phyloP scores from a whole-genome alignment of 805 yeast species.

The Zygoascus ofunaensis region DNA sequence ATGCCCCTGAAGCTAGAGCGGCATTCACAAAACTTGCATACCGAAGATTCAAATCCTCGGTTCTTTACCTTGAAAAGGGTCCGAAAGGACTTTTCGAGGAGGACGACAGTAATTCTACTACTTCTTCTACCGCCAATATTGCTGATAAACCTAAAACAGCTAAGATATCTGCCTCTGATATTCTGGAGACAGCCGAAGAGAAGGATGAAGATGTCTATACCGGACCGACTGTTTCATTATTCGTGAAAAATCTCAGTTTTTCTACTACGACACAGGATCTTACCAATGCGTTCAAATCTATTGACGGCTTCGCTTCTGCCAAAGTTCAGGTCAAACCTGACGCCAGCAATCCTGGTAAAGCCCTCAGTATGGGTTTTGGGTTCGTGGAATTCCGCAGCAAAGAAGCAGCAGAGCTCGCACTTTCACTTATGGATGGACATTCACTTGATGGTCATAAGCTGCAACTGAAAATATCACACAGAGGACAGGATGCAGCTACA shows the following conservation, averaged over 20 bases:
- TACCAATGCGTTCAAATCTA: conserved; percentile 50
- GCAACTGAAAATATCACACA: conserved; percentile 79
- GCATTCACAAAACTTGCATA: conserved; percentile 85
- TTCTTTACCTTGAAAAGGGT: conserved; percentile 87
- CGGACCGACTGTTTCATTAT: conserved; percentile 53
- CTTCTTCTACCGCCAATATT: neutral
- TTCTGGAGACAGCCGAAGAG: conserved; percentile 29
- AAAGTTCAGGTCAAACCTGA: conserved; percentile 83
- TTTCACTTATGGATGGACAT: conserved; percentile 61
- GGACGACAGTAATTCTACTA: conserved; percentile 33
- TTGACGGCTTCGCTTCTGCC: conserved; percentile 75
- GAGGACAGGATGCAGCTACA: conserved; percentile 34
- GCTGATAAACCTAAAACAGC: conserved; percentile 20
- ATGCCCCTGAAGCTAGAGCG: conserved; percentile 71
- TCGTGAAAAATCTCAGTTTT: conserved; percentile 88
- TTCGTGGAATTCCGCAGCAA: conserved; percentile 81
- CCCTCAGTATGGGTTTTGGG: conserved; percentile 95
- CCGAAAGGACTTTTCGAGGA: conserved; percentile 64
- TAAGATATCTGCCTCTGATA: conserved; percentile 37
- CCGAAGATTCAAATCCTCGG: conserved; percentile 78
- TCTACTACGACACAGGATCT: conserved; percentile 56
- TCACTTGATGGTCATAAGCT: conserved; percentile 83
- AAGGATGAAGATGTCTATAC: conserved; percentile 15
- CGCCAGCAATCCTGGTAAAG: conserved; percentile 55
- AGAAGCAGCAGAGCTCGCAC: conserved; percentile 71